Percentiles rank a stretch among this genome's conserved stretches.
Conservation (phyloP, 768 basidiomycete species). For the Lactarius tabidus region DNA sequence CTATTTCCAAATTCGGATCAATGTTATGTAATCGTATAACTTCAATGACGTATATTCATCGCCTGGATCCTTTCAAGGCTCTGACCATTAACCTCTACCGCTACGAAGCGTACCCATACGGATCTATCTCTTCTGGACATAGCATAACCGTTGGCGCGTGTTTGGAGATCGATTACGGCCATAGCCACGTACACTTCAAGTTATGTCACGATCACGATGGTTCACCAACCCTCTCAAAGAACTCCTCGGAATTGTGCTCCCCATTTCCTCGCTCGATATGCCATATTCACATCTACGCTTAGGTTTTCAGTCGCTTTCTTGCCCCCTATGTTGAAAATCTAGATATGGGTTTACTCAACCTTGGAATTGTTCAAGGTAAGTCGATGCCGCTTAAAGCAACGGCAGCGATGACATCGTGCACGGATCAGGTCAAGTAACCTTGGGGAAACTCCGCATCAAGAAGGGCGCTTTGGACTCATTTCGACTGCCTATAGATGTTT, state of each 20-base stretch:
- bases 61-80: not conserved
- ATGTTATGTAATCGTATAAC: not conserved
- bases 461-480: slow-evolving; percentile 94
- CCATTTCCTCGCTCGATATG: not conserved
- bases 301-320: slow-evolving; percentile 87
- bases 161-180: slow-evolving; percentile 3
- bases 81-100: not conserved
- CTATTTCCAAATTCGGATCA: not conserved
- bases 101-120: not conserved
- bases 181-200: not conserved
- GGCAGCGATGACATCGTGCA: slow-evolving; percentile 15
- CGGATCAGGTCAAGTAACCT: slow-evolving; percentile 62
- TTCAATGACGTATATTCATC: not conserved
- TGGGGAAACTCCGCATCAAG: slow-evolving; percentile 82
- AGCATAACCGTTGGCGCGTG: not conserved
- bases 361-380: slow-evolving; percentile 84
- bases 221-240: slow-evolving; percentile 87
- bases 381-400: not conserved
- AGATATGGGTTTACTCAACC: slow-evolving; percentile 91
- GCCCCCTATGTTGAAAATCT: slow-evolving; percentile 96
- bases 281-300: slow-evolving; percentile 2
- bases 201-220: slow-evolving; percentile 41
- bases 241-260: slow-evolving; percentile 69
- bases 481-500: slow-evolving; percentile 89
- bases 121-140: not conserved